Conservation (phyloP, 257 asterid species). For the Ballota nigra region DNA sequence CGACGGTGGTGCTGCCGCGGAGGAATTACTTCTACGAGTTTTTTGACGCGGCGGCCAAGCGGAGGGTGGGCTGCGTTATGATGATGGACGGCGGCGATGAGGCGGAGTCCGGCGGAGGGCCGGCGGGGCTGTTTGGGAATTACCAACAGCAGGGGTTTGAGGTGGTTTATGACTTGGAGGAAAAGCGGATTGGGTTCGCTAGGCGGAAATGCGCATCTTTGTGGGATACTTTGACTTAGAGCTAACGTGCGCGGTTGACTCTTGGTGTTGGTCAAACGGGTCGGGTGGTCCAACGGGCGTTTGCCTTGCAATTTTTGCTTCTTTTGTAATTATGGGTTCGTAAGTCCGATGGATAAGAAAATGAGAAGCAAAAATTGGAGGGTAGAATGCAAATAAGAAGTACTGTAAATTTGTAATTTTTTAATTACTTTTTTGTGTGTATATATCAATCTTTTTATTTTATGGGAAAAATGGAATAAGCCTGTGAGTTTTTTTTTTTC, state of each 20-base stretch:
- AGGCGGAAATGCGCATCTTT: slow-evolving; percentile 73
- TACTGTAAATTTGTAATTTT: slow-evolving; percentile 15
- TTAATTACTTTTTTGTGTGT: not conserved
- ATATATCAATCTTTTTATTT: not conserved
- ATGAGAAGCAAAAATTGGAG: slow-evolving; percentile 28
- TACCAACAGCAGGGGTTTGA: slow-evolving; percentile 98
- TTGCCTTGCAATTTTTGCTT: not conserved
- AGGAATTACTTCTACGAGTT: slow-evolving; percentile 79
- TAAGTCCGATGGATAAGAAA: not conserved
- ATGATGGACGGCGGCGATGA: slow-evolving; percentile 84
- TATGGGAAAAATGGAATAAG: not conserved
- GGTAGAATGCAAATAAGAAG: not conserved
- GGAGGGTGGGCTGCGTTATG: slow-evolving; percentile 79
- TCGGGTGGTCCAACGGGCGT: not conserved
- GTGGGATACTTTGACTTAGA: slow-evolving; percentile 63
- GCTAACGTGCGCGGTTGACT: slow-evolving; percentile 37
- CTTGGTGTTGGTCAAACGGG: slow-evolving; percentile 4
- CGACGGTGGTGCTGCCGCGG: slow-evolving; percentile 80
- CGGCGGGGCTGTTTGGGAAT: slow-evolving; percentile 92
- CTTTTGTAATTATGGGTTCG: not conserved
- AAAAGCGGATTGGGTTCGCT: slow-evolving; percentile 76
- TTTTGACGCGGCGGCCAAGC: slow-evolving; percentile 32
- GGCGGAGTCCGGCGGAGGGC: slow-evolving; percentile 69
- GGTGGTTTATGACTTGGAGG: slow-evolving; percentile 87
- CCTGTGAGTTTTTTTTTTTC: too few relatives aligned